These are phyloP conservation scores for Stachybotrys chartarum DNA, from an alignment of 2,329 filamentous ascomycete genomes.

Conservation along the genomic window DNA sequence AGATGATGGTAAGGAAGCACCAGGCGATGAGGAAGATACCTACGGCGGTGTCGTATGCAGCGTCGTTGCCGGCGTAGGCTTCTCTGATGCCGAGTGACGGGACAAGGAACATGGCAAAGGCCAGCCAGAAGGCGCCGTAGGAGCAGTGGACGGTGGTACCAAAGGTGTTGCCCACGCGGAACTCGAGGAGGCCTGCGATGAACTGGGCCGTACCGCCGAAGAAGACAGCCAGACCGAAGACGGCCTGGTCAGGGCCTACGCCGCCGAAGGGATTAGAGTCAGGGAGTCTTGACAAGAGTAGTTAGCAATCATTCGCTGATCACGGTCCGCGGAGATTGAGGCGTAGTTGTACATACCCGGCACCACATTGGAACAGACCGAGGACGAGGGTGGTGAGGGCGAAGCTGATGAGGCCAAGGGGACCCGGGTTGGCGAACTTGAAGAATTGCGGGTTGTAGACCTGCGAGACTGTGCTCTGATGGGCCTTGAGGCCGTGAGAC, in stretches of 20 bases:
- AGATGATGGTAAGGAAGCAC: conserved; percentile 51
- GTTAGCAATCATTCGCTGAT: background rate
- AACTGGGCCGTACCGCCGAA: conserved; percentile 65
- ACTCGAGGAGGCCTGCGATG: conserved; percentile 54
- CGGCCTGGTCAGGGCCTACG: conserved; percentile 26
- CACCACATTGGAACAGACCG: conserved; percentile 36
- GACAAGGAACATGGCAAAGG: conserved; percentile 49
- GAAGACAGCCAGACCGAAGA: conserved; percentile 28
- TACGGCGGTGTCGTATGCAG: conserved; percentile 40
- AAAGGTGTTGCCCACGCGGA: conserved; percentile 52
- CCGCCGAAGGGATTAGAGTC: conserved; percentile 22
- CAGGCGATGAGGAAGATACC: conserved; percentile 53
- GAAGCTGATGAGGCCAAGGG: conserved; percentile 55
- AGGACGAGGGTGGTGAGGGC: conserved; percentile 59
- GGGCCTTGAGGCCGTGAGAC: conserved; percentile 9
- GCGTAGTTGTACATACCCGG: conserved; percentile 32
- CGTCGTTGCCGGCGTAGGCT: conserved; percentile 30
- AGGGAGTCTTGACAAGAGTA: conserved; percentile 18
- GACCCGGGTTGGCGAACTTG: conserved; percentile 53
- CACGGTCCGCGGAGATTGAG: background rate
- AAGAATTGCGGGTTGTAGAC: conserved; percentile 23
- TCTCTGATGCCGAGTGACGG: conserved; percentile 42
- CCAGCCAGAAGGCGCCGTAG: conserved; percentile 57
- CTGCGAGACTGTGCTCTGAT: conserved; percentile 27
- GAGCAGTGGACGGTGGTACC: conserved; percentile 54